Evolutionary conservation across 139 green algal species (phyloP).

Genomic region (Coccomyxa sp.): DNA sequence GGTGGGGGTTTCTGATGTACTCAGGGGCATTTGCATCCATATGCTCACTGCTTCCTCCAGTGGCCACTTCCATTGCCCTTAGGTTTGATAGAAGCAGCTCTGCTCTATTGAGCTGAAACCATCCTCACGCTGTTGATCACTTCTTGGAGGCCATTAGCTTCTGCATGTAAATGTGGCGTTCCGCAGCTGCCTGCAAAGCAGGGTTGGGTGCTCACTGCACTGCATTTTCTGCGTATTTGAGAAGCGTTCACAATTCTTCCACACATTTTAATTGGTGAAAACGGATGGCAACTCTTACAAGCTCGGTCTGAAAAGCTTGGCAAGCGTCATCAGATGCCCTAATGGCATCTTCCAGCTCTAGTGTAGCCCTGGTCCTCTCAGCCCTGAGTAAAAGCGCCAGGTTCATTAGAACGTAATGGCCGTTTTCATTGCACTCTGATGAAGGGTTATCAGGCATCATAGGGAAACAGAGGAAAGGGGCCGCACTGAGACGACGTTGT

Average conservation of each 20-base stretch:
- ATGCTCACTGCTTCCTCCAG: neutral
- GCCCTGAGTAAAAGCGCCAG: neutral
- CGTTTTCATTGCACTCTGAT: neutral
- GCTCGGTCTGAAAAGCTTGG: no score
- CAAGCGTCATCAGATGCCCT: no score
- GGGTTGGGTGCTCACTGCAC: neutral
- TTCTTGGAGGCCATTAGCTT: neutral
- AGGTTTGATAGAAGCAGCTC: neutral
- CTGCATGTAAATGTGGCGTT: no score
- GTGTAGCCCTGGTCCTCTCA: neutral
- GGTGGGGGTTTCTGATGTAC: neutral
- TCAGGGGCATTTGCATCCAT: neutral
- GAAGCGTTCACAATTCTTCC: no score
- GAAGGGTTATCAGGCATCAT: neutral
- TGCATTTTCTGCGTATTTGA: no score
- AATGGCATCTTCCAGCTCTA: no score
- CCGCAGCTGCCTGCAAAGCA: neutral
- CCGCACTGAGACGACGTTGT: neutral
- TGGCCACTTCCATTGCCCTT: neutral
- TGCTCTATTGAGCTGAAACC: neutral
- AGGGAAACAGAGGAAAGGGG: neutral
- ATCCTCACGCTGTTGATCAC: neutral
- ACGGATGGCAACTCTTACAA: no score
- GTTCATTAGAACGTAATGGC: neutral
- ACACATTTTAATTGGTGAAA: no score